These are phyloP conservation scores for Tylopilus felleus DNA, from an alignment of 768 basidiomycete species.

Conservation along the genomic window DNA sequence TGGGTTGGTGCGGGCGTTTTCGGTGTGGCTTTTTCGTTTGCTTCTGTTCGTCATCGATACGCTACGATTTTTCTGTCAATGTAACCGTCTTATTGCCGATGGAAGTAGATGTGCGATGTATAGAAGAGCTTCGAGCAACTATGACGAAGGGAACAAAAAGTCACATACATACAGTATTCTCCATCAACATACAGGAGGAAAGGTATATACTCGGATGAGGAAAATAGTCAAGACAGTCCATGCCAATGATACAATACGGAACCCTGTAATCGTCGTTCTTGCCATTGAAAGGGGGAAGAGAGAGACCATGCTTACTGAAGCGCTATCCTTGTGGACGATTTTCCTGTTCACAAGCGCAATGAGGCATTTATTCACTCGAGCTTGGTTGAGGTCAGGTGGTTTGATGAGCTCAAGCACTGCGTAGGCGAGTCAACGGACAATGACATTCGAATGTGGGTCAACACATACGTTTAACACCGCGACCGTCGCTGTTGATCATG, in stretches of 20 bases:
- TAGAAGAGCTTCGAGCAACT: background rate
- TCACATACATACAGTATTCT: too few species aligned
- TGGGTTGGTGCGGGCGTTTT: background rate
- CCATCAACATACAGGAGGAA: too few species aligned
- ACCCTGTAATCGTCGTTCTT: slow-evolving; percentile 40
- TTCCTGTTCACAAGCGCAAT: slow-evolving; percentile 89
- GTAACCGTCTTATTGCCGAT: slow-evolving; percentile 9
- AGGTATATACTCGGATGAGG: too few species aligned
- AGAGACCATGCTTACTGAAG: slow-evolving; percentile 40
- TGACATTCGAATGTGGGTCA: slow-evolving; percentile 4
- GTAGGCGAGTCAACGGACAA: background rate
- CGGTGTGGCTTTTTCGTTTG: slow-evolving; percentile 4
- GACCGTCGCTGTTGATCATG: slow-evolving; percentile 60
- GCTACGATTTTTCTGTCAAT: background rate
- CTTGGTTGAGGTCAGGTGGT: slow-evolving; percentile 82
- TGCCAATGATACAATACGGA: slow-evolving; percentile 69
- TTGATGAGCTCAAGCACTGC: slow-evolving; percentile 74
- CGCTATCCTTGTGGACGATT: slow-evolving; percentile 72
- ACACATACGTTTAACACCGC: slow-evolving; percentile 58
- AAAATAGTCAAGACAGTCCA: slow-evolving; percentile 43
- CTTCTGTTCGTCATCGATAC: background rate
- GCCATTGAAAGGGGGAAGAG: background rate
- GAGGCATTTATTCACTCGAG: slow-evolving; percentile 89
- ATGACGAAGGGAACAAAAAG: too few species aligned
- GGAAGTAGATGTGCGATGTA: slow-evolving; percentile 10